These are phyloP conservation scores for Cercospora sesami DNA, from an alignment of 2,329 filamentous ascomycete genomes.

Conservation along the genomic window DNA sequence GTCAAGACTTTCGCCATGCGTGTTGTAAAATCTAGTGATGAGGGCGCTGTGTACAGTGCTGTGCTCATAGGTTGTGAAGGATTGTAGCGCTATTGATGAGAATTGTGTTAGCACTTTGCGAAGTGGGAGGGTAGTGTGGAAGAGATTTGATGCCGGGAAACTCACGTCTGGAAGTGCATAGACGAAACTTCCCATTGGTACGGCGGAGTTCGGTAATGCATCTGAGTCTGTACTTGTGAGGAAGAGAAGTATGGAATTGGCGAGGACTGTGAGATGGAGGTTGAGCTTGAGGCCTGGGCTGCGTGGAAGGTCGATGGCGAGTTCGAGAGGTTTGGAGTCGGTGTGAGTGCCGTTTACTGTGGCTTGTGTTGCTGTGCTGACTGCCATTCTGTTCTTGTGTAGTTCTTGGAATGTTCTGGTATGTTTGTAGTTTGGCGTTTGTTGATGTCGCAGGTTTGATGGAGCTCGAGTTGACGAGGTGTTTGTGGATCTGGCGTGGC, in stretches of 20 bases:
- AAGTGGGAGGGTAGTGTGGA: background rate
- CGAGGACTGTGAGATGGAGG: conserved; percentile 57
- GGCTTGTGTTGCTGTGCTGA: conserved; percentile 11
- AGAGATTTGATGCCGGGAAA: background rate
- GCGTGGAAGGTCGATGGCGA: conserved; percentile 59
- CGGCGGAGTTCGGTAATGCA: conserved; percentile 43
- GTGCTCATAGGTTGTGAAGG: conserved; percentile 69
- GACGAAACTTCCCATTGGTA: conserved; percentile 78
- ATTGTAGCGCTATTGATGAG: conserved; percentile 40
- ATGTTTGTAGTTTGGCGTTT: background rate
- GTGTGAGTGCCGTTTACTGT: conserved; percentile 33
- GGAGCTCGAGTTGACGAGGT: background rate
- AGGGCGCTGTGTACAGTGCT: conserved; percentile 71
- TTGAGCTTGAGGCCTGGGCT: conserved; percentile 59
- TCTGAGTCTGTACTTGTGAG: conserved; percentile 56
- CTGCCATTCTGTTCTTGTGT: conserved; percentile 28
- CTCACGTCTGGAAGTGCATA: conserved; percentile 88
- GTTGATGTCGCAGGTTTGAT: background rate
- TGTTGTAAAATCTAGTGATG: conserved; percentile 81
- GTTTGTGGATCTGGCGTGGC: conserved; percentile 1
- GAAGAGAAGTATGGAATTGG: conserved; percentile 57
- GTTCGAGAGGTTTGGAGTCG: conserved; percentile 50
- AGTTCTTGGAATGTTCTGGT: background rate
- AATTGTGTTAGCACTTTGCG: background rate
- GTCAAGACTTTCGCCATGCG: conserved; percentile 81